phyloP scores from a whole-genome alignment of 441 rosid genomes.

The Corymbia calophylla region DNA sequence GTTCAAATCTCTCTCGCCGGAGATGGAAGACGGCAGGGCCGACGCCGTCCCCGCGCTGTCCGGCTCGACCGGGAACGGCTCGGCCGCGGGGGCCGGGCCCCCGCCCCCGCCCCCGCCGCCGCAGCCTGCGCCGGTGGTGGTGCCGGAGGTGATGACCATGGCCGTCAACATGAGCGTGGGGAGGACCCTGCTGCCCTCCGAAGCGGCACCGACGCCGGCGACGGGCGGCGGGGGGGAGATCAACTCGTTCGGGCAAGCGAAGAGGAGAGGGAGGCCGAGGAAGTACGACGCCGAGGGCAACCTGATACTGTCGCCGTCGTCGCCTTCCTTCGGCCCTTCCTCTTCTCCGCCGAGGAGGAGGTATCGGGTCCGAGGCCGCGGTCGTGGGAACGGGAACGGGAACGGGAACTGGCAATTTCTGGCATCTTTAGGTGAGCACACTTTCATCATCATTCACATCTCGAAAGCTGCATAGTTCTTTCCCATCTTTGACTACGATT shows the following conservation, averaged over 20 bases:
- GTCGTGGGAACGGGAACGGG: constrained; percentile 15
- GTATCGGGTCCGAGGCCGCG: constrained; percentile 31
- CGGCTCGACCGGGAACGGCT: constrained; percentile 17
- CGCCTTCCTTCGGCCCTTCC: constrained; percentile 15
- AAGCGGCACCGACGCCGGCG: not conserved
- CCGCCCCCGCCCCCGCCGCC: constrained; percentile 20
- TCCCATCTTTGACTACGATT: not conserved
- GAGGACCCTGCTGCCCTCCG: not conserved
- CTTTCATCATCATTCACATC: not conserved
- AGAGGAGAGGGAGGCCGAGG: constrained; percentile 52
- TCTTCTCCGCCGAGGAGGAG: constrained; percentile 8
- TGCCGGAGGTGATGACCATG: not conserved
- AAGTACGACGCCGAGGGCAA: constrained; percentile 43
- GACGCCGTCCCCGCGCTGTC: constrained; percentile 18
- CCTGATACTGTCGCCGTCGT: constrained; percentile 27
- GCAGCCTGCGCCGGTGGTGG: not conserved
- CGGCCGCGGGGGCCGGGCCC: constrained; percentile 33
- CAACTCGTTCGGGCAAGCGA: constrained; percentile 19
- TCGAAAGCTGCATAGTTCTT: not conserved
- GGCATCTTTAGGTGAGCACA: constrained; percentile 41
- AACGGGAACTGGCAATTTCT: constrained; percentile 38
- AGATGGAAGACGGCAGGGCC: constrained; percentile 35
- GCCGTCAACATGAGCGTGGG: constrained; percentile 9
- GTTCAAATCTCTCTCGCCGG: constrained; percentile 12
- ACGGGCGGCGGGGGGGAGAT: not conserved